Conservation (phyloP, 2,329 filamentous ascomycete genomes). For the Talaromyces sp. region DNA sequence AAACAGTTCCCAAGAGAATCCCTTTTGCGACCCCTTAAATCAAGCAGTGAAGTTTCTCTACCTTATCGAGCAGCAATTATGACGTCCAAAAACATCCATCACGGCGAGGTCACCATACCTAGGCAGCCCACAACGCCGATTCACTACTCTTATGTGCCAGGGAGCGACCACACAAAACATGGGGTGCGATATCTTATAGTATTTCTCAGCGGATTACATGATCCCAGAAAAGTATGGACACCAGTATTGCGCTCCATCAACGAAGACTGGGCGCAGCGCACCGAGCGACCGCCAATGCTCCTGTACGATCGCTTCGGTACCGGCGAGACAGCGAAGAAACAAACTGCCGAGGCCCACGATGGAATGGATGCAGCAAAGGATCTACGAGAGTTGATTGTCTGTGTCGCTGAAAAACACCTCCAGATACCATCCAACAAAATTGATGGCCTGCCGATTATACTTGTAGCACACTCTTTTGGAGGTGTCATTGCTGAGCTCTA, state of each 20-base stretch:
- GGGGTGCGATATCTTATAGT: not conserved
- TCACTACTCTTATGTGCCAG: not conserved
- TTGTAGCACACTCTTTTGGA: not conserved
- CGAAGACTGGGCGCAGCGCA: not conserved
- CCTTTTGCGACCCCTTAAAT: no score
- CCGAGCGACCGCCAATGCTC: not conserved
- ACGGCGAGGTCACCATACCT: not conserved
- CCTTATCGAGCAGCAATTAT: not conserved
- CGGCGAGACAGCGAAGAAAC: not conserved
- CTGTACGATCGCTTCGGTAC: not conserved
- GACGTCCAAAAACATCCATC: not conserved
- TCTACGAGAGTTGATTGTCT: not conserved
- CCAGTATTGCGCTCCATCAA: not conserved
- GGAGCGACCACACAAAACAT: not conserved
- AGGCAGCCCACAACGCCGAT: not conserved
- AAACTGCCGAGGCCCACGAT: not conserved
- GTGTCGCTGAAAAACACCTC: not conserved
- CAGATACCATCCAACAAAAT: not conserved
- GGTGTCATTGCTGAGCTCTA: not conserved
- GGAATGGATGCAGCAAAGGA: not conserved
- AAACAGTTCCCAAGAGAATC: no score
- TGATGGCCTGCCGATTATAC: not conserved
- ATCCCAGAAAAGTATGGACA: not conserved
- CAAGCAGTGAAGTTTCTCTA: no score
- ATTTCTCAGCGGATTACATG: not conserved